These are phyloP conservation scores for Ogataea haglerorum DNA, from an alignment of 805 yeast species.

Conservation along the genomic window DNA sequence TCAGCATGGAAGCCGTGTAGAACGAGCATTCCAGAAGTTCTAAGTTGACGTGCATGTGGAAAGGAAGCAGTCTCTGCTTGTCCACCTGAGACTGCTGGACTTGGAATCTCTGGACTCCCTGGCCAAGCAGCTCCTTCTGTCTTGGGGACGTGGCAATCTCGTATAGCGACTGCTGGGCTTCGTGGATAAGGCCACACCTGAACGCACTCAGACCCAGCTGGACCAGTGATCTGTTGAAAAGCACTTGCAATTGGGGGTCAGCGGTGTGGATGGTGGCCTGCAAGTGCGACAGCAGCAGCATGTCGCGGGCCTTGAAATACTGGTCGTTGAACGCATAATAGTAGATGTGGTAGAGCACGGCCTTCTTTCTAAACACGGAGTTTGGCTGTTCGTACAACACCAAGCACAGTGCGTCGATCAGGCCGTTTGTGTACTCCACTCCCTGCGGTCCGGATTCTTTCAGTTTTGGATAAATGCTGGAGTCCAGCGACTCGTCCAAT, in stretches of 20 bases:
- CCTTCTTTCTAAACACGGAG: constrained; percentile 71
- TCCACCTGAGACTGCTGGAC: constrained; percentile 48
- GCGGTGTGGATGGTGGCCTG: constrained; percentile 80
- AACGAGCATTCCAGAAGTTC: constrained; percentile 93
- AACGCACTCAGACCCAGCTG: constrained; percentile 96
- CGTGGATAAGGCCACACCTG: constrained; percentile 80
- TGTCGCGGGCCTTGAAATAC: constrained; percentile 80
- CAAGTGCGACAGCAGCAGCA: constrained; percentile 81
- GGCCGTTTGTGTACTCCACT: constrained; percentile 43
- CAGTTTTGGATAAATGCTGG: constrained; percentile 34
- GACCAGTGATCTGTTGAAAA: constrained; percentile 91
- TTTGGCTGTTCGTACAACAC: constrained; percentile 65
- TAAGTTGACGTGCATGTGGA: constrained; percentile 96
- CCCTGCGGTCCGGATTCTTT: constrained; percentile 27
- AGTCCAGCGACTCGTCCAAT: constrained; percentile 37
- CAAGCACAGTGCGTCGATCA: constrained; percentile 63
- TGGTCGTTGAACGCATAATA: constrained; percentile 87
- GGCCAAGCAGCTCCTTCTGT: constrained; percentile 90
- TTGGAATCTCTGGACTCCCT: constrained; percentile 72
- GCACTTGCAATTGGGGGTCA: constrained; percentile 82
- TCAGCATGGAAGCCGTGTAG: constrained; percentile 82
- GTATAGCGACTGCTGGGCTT: constrained; percentile 79
- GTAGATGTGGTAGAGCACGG: constrained; percentile 81
- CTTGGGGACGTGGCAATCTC: constrained; percentile 86
- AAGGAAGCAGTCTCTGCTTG: constrained; percentile 83